Evolutionary conservation across 2,329 filamentous ascomycete genomes (phyloP), one percentile per base, ranked within the genome.

Genomic region (Diplodia seriata): DNA sequence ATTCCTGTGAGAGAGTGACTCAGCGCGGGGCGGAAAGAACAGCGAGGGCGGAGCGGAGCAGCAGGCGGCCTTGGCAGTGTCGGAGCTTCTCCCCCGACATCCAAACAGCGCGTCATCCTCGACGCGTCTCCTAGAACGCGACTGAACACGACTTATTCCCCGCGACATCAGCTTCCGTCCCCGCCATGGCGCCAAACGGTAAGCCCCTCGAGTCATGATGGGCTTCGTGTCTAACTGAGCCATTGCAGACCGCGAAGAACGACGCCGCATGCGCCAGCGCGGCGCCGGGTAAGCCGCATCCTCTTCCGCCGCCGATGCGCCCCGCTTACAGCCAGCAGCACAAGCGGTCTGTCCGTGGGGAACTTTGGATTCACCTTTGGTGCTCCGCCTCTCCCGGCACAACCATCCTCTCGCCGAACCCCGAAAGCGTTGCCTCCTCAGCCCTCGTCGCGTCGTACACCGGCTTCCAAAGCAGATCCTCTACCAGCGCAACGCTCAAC

Each of bases 241-340:
- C 68, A 43, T 51, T 5, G 7, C 70, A 84, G 83, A 81, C 75
- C 83, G 84, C 76, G 80, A 84, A 74, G 84, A 86, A 78, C 83
- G 84, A 74, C 81, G 81, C 73, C 82, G 83, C 74, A 85, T 86
- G 83, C 85, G 85, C 76, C 82, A 85, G 76, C 85, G 85, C 73
- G 85, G 85, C 75, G 84, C 85, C 74, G 85, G 81, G 84, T 86
- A 83, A 74, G 83, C 49, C 18, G 8, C 56, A 74, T 72, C 66
- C 14, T 59, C 20, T 29, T 5, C 3, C 20, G 31, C 7, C 26
- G 26, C 20, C 26, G 43, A 7, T 4, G 33, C 31, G 23, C 53
- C n/a, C 15, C 43, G 9, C 64, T 67, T 23, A 67, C 29, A 18
- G 29, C 40, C 7, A n/a, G 36, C n/a, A 86, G 83, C 55, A 79